A percentile compares a stretch with the other conserved stretches of the same genome.
These are phyloP conservation scores for Penicillium coffeae DNA, from an alignment of 495 filamentous ascomycete genomes.

Conservation along the genomic window DNA sequence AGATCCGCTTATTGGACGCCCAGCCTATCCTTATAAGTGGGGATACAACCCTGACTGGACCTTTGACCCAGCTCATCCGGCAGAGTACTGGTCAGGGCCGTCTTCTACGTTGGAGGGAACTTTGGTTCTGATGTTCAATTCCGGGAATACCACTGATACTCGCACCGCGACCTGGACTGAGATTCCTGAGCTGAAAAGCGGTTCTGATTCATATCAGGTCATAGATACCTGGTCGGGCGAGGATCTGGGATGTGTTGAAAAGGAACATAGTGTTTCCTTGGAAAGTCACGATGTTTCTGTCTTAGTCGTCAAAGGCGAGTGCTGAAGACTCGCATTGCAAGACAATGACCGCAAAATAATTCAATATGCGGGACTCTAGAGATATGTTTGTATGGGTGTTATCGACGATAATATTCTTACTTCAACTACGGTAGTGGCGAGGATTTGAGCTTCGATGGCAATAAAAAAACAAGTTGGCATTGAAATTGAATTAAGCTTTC, in stretches of 20 bases:
- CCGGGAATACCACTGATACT: conserved; percentile 28
- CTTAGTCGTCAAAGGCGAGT: conserved; percentile 34
- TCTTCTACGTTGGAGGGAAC: conserved; percentile 42
- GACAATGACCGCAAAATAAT: too few relatives aligned
- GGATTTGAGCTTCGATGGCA: too few relatives aligned
- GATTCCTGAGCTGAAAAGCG: conserved; percentile 46
- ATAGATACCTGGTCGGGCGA: conserved; percentile 52
- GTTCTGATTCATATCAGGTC: conserved; percentile 40
- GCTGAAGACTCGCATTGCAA: too few relatives aligned
- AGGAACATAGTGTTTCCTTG: conserved; percentile 31
- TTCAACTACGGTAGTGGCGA: too few relatives aligned
- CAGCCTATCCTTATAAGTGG: conserved; percentile 63
- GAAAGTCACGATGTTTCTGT: conserved; percentile 49
- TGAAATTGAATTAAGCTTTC: too few relatives aligned
- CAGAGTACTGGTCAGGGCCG: conserved; percentile 59
- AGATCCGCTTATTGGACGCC: conserved; percentile 48
- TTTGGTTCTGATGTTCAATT: conserved; percentile 53
- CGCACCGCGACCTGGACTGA: conserved; percentile 50
- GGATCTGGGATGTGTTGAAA: conserved; percentile 44
- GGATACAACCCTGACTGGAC: conserved; percentile 60
- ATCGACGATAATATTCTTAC: too few relatives aligned
- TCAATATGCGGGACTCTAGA: neutral
- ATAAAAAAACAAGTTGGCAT: too few relatives aligned
- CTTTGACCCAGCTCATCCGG: conserved; percentile 54
- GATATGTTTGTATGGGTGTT: neutral